These are phyloP conservation scores for Moesziomyces sp. DNA, from an alignment of 1,284 basidiomycete species.

Conservation along the genomic window DNA sequence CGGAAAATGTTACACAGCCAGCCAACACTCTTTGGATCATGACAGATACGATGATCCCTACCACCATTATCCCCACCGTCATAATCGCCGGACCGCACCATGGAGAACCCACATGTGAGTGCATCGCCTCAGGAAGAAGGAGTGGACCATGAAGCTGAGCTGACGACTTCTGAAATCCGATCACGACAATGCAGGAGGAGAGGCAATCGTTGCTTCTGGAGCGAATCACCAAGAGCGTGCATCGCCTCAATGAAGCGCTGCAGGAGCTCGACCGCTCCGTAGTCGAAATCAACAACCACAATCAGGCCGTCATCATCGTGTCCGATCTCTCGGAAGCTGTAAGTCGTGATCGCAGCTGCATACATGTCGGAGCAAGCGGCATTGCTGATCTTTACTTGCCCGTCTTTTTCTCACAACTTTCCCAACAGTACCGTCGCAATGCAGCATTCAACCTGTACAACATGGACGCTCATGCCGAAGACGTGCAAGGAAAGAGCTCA, in stretches of 20 bases:
- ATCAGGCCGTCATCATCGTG: conserved; percentile 61
- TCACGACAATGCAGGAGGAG: conserved; percentile 76
- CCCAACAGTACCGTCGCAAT: conserved; percentile 58
- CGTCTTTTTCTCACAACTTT: neutral
- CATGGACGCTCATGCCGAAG: conserved; percentile 50
- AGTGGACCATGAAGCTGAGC: too few species aligned
- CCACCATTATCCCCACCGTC: conserved; percentile 11
- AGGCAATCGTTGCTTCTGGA: conserved; percentile 87
- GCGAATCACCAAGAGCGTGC: conserved; percentile 88
- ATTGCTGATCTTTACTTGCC: neutral
- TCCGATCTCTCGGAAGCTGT: conserved; percentile 64
- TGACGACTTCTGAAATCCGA: too few species aligned
- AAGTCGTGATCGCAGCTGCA: conserved; percentile 14
- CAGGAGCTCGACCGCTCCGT: conserved; percentile 82
- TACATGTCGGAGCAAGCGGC: neutral
- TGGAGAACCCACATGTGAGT: conserved; percentile 47
- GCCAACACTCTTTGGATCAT: neutral
- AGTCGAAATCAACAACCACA: conserved; percentile 68
- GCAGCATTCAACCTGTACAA: conserved; percentile 64
- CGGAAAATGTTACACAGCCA: conserved; percentile 7
- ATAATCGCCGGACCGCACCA: neutral
- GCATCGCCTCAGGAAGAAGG: too few species aligned
- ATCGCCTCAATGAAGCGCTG: conserved; percentile 69
- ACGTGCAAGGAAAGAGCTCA: conserved; percentile 13
- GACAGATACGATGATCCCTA: neutral